These are phyloP conservation scores for Lathyrus oleraceus DNA, from an alignment of 306 rosid species.

Conservation along the genomic window DNA sequence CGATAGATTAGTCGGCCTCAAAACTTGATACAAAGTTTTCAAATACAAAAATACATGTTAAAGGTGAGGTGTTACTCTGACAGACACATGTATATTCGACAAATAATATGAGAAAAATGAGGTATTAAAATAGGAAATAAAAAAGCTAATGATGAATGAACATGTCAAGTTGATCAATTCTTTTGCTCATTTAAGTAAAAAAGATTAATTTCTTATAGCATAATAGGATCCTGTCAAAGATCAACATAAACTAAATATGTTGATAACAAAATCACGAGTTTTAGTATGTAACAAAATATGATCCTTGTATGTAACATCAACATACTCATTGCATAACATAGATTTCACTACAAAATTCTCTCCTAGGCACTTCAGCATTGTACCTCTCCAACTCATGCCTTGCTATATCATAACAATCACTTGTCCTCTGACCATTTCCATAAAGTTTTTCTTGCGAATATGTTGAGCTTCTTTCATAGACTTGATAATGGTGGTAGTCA, in stretches of 20 bases:
- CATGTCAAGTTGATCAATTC: background rate
- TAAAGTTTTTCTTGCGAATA: slow-evolving; percentile 18
- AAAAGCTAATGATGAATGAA: no score
- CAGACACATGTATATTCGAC: no score
- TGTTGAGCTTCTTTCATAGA: slow-evolving; percentile 13
- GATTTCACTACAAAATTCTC: background rate
- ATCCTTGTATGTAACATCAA: slow-evolving; percentile 6
- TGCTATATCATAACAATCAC: slow-evolving; percentile 3
- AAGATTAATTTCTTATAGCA: slow-evolving; percentile 7
- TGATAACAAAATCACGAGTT: slow-evolving; percentile 7
- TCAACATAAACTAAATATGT: slow-evolving; percentile 19
- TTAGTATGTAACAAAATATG: background rate
- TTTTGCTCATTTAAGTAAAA: background rate
- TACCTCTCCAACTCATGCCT: slow-evolving; percentile 5
- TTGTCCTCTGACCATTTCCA: background rate
- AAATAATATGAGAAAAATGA: no score
- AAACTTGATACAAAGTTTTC: no score
- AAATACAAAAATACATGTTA: no score
- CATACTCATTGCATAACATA: slow-evolving; percentile 6
- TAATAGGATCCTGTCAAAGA: slow-evolving; percentile 6
- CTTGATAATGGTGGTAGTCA: background rate
- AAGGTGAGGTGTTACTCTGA: no score
- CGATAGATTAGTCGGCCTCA: no score
- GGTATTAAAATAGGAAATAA: no score
- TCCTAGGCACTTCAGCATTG: slow-evolving; percentile 18